These are phyloP conservation scores for Amylocarpus encephaloides DNA, from an alignment of 2,329 filamentous ascomycete species.

Conservation along the genomic window DNA sequence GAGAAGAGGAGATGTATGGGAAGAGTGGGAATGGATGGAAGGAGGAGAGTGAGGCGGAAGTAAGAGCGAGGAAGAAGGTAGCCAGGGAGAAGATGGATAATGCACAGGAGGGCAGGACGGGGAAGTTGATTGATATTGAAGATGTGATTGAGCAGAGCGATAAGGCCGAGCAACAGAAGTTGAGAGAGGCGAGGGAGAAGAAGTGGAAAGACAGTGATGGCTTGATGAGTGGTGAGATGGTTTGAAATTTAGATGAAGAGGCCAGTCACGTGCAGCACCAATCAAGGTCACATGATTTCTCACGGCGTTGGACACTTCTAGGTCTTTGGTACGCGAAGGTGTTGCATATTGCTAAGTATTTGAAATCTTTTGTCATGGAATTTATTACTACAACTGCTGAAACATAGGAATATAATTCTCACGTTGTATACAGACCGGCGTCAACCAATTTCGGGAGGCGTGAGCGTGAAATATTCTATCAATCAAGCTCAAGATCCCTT, in stretches of 20 bases:
- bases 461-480: too few relatives aligned
- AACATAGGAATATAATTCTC: too few relatives aligned
- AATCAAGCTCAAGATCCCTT: too few relatives aligned
- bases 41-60: constrained; percentile 1
- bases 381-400: too few relatives aligned
- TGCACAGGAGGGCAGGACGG: constrained; percentile 4
- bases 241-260: background rate
- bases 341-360: too few relatives aligned
- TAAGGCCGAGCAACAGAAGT: constrained; percentile 5
- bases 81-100: background rate
- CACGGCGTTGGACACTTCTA: background rate
- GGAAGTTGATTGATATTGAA: constrained; percentile 13
- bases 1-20: constrained; percentile 5
- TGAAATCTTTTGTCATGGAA: too few relatives aligned
- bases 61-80: background rate
- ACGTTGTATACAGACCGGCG: too few relatives aligned
- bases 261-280: too few relatives aligned
- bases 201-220: constrained; percentile 12
- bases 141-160: constrained; percentile 9
- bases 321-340: too few relatives aligned
- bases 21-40: constrained; percentile 2
- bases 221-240: constrained; percentile 11
- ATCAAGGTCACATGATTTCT: background rate
- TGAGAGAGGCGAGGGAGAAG: constrained; percentile 4
- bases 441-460: too few relatives aligned